Percentiles rank a stretch among this genome's conserved stretches.
phyloP scores from a whole-genome alignment of 768 basidiomycete genomes.

The Leccinum pellstonianum region DNA sequence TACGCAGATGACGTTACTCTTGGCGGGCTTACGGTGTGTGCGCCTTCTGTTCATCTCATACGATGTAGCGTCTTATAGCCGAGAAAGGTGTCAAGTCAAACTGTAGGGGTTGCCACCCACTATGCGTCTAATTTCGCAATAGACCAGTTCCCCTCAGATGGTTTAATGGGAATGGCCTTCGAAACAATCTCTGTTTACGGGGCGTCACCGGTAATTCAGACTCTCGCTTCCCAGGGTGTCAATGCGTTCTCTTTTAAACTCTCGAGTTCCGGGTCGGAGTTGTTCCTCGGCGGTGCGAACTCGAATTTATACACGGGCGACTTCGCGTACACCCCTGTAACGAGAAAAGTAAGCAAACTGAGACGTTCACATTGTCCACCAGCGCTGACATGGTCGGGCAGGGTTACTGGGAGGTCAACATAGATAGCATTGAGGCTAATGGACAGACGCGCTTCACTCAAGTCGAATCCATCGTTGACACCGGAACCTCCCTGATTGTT shows the following conservation, averaged over 20 bases:
- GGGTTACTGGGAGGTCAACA: slow-evolving; percentile 22
- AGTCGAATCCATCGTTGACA: slow-evolving; percentile 17
- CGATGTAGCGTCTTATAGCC: background rate
- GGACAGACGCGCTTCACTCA: background rate
- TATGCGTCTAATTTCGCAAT: slow-evolving; percentile 5
- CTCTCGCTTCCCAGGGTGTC: slow-evolving; percentile 37
- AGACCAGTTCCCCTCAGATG: slow-evolving; percentile 18
- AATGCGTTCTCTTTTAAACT: slow-evolving; percentile 49
- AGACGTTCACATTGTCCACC: background rate
- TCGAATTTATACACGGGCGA: slow-evolving; percentile 41
- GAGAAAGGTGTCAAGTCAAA: slow-evolving; percentile 14
- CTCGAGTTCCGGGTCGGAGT: slow-evolving; percentile 38
- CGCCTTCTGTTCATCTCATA: background rate
- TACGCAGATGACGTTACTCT: slow-evolving; percentile 14
- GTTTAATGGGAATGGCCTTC: slow-evolving; percentile 43
- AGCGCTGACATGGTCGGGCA: background rate
- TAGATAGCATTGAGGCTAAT: slow-evolving; percentile 6
- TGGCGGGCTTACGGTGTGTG: slow-evolving; percentile 11
- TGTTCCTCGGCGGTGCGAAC: slow-evolving; percentile 56
- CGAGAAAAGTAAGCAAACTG: slow-evolving; percentile 5
- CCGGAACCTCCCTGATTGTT: slow-evolving; percentile 21
- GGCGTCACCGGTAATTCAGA: slow-evolving; percentile 39
- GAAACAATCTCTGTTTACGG: slow-evolving; percentile 35
- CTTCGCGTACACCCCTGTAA: slow-evolving; percentile 35
- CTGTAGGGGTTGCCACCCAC: slow-evolving; percentile 11